These are phyloP conservation scores for Sugiyamaella qingdaonensis DNA, from an alignment of 805 yeast species.

Conservation along the genomic window DNA sequence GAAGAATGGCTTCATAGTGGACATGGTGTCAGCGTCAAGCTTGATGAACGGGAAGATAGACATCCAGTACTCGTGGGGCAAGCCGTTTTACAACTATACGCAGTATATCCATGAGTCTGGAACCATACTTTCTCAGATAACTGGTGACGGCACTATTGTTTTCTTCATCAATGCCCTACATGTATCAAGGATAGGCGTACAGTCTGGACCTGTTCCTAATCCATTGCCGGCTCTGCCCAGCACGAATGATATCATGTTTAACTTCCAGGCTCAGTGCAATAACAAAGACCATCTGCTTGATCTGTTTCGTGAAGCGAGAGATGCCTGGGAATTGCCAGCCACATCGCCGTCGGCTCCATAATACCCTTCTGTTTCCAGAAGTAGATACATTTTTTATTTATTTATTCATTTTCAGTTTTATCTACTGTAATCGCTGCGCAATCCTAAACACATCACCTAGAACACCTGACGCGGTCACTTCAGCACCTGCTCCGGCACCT, in stretches of 20 bases:
- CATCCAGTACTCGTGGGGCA: conserved; percentile 87
- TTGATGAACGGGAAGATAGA: conserved; percentile 49
- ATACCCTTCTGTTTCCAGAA: too few relatives aligned
- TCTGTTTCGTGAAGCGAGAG: conserved; percentile 58
- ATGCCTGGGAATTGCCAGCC: conserved; percentile 18
- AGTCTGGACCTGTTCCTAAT: conserved; percentile 12
- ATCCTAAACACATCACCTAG: conserved; percentile 89
- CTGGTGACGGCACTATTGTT: conserved; percentile 72
- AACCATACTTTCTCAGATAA: conserved; percentile 79
- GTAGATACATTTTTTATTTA: not conserved
- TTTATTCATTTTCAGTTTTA: not conserved
- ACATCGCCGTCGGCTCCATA: not conserved
- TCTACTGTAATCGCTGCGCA: conserved; percentile 47
- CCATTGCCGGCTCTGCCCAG: conserved; percentile 10
- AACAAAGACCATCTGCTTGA: conserved; percentile 45
- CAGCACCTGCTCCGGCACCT: conserved; percentile 93
- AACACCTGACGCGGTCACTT: conserved; percentile 81
- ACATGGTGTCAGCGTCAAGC: conserved; percentile 68
- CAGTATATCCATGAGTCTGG: conserved; percentile 92
- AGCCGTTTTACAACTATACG: conserved; percentile 71
- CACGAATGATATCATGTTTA: conserved; percentile 50
- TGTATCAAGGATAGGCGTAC: conserved; percentile 63
- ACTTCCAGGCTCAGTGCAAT: conserved; percentile 60
- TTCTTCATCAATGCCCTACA: conserved; percentile 86
- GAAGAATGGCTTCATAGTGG: conserved; percentile 70